phyloP scores from a whole-genome alignment of 306 rosid genomes.

The Castanea mollissima region DNA sequence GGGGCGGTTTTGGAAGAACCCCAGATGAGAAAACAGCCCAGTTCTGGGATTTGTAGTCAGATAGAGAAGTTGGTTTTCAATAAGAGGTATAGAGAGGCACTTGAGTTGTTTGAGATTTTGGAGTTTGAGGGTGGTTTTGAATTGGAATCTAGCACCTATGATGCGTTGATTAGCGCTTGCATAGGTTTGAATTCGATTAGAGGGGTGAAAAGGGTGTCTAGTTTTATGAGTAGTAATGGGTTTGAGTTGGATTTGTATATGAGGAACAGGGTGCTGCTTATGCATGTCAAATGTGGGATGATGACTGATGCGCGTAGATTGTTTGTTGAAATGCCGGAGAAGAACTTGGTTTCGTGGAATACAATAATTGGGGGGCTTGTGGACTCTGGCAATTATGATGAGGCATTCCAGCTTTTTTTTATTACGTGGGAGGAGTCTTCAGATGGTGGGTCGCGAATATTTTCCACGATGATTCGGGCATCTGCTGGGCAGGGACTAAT shows the following conservation, averaged over 20 bases:
- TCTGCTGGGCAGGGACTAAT: slow-evolving; percentile 62
- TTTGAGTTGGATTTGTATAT: slow-evolving; percentile 62
- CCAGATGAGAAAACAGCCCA: slow-evolving; percentile 28
- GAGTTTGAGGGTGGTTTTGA: slow-evolving; percentile 52
- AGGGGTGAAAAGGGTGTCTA: slow-evolving; percentile 67
- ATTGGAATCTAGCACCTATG: slow-evolving; percentile 52
- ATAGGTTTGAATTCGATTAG: slow-evolving; percentile 59
- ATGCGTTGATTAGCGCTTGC: slow-evolving; percentile 73
- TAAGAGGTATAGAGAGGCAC: slow-evolving; percentile 54
- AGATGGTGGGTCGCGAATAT: slow-evolving; percentile 49
- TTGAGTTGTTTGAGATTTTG: slow-evolving; percentile 81
- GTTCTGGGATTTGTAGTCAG: slow-evolving; percentile 53
- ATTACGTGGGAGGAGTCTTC: slow-evolving; percentile 66
- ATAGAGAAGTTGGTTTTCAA: slow-evolving; percentile 71
- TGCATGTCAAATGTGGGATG: slow-evolving; percentile 75
- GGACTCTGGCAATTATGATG: slow-evolving; percentile 56
- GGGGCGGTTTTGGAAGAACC: slow-evolving; percentile 26
- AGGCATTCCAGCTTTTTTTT: slow-evolving; percentile 57
- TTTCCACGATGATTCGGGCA: slow-evolving; percentile 64
- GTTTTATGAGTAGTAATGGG: slow-evolving; percentile 47
- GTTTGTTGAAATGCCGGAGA: slow-evolving; percentile 65
- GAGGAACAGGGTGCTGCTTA: slow-evolving; percentile 69
- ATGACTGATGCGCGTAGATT: slow-evolving; percentile 63
- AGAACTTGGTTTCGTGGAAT: slow-evolving; percentile 58
- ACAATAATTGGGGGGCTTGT: slow-evolving; percentile 61